These are phyloP conservation scores for Elsinoe necatrix DNA, from an alignment of 2,329 filamentous ascomycete genomes.

Conservation along the genomic window DNA sequence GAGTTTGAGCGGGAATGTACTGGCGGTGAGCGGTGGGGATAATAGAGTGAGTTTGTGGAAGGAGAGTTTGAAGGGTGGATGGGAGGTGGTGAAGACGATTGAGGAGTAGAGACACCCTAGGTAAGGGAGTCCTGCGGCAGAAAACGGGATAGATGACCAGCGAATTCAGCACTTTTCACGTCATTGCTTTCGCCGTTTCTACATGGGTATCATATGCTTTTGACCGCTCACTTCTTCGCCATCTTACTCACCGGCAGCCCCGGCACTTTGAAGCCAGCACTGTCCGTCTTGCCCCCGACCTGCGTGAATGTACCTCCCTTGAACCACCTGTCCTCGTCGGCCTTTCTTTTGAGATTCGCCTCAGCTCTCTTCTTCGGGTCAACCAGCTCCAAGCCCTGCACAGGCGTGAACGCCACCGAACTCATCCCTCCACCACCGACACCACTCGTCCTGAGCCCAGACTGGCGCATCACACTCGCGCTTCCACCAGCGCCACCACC, in stretches of 20 bases:
- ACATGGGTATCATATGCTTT: slow-evolving; percentile 14
- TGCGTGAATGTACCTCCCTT: slow-evolving; percentile 96
- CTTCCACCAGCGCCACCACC: slow-evolving; percentile 51
- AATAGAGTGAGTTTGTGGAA: slow-evolving; percentile 98
- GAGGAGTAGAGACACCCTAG: slow-evolving; percentile 42
- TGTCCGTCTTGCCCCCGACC: slow-evolving; percentile 47
- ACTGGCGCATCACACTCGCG: slow-evolving; percentile 62
- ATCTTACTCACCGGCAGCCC: slow-evolving; percentile 66
- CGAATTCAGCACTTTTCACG: slow-evolving; percentile 1
- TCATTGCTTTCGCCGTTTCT: background rate
- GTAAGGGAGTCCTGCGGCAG: background rate
- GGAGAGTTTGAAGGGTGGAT: slow-evolving; percentile 91
- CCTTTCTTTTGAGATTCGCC: slow-evolving; percentile 80
- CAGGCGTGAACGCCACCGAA: slow-evolving; percentile 84
- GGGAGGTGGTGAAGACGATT: slow-evolving; percentile 95
- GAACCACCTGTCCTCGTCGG: slow-evolving; percentile 93
- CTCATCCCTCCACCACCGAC: slow-evolving; percentile 57
- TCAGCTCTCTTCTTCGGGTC: slow-evolving; percentile 87
- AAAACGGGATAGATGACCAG: slow-evolving; percentile 12
- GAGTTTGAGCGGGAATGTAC: slow-evolving; percentile 92
- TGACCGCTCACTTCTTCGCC: slow-evolving; percentile 25
- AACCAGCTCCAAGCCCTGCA: slow-evolving; percentile 89
- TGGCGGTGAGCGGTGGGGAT: slow-evolving; percentile 87
- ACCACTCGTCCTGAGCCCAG: slow-evolving; percentile 71
- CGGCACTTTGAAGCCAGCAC: slow-evolving; percentile 74